Conservation (phyloP, 2,329 filamentous ascomycete species). For the Myriangium duriaei region DNA sequence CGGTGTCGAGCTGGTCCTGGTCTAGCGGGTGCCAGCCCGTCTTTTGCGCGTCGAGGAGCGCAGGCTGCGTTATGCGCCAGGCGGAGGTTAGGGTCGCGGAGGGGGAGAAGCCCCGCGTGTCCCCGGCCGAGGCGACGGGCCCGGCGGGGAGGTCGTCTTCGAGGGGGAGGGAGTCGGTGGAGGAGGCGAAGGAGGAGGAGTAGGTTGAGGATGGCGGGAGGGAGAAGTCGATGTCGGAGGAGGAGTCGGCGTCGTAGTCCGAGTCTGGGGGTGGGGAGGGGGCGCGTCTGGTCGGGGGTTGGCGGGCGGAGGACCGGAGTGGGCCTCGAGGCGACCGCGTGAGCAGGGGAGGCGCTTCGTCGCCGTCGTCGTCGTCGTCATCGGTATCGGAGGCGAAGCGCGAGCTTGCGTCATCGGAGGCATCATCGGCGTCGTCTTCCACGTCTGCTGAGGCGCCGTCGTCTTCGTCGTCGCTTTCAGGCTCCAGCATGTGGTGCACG, state of each 20-base stretch:
- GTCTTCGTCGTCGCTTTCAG: slow-evolving; percentile 42
- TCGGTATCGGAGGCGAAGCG: slow-evolving; percentile 35
- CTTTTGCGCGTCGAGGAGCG: slow-evolving; percentile 56
- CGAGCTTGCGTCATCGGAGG: slow-evolving; percentile 20
- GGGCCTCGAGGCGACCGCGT: too few species aligned
- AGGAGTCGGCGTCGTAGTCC: too few species aligned
- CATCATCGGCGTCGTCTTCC: slow-evolving; percentile 20
- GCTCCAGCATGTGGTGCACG: slow-evolving; percentile 88
- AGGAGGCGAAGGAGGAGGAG: slow-evolving; percentile 15
- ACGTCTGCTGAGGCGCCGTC: slow-evolving; percentile 30
- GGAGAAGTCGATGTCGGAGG: slow-evolving; percentile 5
- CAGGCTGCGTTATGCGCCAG: slow-evolving; percentile 70
- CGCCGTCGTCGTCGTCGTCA: too few species aligned
- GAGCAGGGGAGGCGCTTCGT: too few species aligned
- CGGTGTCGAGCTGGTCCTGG: slow-evolving; percentile 54
- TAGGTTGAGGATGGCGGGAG: background rate
- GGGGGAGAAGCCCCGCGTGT: slow-evolving; percentile 65
- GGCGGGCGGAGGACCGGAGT: too few species aligned
- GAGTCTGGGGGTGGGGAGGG: slow-evolving; percentile 2
- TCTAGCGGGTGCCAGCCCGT: slow-evolving; percentile 73
- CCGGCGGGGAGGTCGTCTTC: slow-evolving; percentile 16
- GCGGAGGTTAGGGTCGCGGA: slow-evolving; percentile 57
- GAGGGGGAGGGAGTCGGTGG: slow-evolving; percentile 14
- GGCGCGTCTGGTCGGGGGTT: background rate
- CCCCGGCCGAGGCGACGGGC: slow-evolving; percentile 35